Conservation (phyloP, 1,139 yeast genomes). For the Debaryomyces singareniensis region DNA sequence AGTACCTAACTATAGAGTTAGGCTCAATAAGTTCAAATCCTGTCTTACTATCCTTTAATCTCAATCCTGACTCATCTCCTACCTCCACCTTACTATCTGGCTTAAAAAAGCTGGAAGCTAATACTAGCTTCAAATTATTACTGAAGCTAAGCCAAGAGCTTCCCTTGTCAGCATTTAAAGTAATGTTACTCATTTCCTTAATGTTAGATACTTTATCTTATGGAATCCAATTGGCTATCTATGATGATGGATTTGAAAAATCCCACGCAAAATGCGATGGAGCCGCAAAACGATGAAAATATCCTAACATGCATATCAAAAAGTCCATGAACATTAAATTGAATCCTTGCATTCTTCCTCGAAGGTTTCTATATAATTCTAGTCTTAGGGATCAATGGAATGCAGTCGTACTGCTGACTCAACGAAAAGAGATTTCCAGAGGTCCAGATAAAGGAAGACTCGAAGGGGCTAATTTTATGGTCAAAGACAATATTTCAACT, state of each 20-base stretch:
- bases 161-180: slow-evolving; percentile 38
- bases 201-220: no score
- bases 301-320: background rate
- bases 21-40: slow-evolving; percentile 62
- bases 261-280: slow-evolving; percentile 3
- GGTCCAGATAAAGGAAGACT: background rate
- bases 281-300: no score
- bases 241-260: slow-evolving; percentile 1
- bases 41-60: slow-evolving; percentile 26
- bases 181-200: slow-evolving; percentile 16
- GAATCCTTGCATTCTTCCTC: no score
- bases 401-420: slow-evolving; percentile 2
- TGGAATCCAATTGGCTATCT: no score
- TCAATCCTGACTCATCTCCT: slow-evolving; percentile 26
- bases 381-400: slow-evolving; percentile 6
- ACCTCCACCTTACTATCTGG: slow-evolving; percentile 25
- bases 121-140: slow-evolving; percentile 53
- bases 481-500: slow-evolving; percentile 77
- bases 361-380: no score
- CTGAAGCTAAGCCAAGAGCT: slow-evolving; percentile 36
- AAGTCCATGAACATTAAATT: background rate
- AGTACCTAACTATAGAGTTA: slow-evolving; percentile 75
- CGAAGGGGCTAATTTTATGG: slow-evolving; percentile 11
- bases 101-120: slow-evolving; percentile 45
- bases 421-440: background rate